Evolutionary conservation across 306 rosid genomes (phyloP), one percentile per base, ranked within the genome.

Genomic region (Quillaja saponaria): DNA sequence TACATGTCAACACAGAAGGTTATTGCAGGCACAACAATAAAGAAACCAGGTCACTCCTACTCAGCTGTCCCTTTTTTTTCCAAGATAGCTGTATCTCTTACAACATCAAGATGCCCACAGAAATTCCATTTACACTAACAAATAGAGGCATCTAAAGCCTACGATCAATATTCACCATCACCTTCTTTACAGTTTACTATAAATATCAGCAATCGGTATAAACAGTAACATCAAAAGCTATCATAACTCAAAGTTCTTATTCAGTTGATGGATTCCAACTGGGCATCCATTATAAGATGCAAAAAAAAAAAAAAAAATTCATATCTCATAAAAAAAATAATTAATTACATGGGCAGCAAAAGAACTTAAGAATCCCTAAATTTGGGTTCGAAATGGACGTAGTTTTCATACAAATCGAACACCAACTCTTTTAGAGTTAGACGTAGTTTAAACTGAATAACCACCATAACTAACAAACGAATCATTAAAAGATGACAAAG

Each of bases 201-300:
- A 25, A 25, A 25, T 25, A 25, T 25, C 53, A 7, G 13, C 15
- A 37, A 31, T 21, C 64, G 20, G 18, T 34, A 9, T 13, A 67
- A 74, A 25, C 8, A 51, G 37, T 35, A 39, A 18, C 19, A 49
- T 16, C 31, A 41, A 19, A 10, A 46, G 25, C 3, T 16, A 19
- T 39, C 42, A 33, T 39, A 71, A 63, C 65, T 71, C 67, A 50
- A 34, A 48, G 66, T 34, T 40, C 45, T n/a, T 13, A 15, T 40
- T 40, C 2, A n/a, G 42, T 45, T 21, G 53, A 17, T 46, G 28
- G 28, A 65, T 39, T 47, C 34, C 47, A 55, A 53, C 11, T 46
- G 37, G 3, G 57, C 20, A 62, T 12, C 46, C 61, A 34, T 50
- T 35, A 55, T 55, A 10, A 58, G 13, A 69, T 35, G 54, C 44